phyloP scores from a whole-genome alignment of 2,329 filamentous ascomycete genomes.

The Claviceps digitariae region DNA sequence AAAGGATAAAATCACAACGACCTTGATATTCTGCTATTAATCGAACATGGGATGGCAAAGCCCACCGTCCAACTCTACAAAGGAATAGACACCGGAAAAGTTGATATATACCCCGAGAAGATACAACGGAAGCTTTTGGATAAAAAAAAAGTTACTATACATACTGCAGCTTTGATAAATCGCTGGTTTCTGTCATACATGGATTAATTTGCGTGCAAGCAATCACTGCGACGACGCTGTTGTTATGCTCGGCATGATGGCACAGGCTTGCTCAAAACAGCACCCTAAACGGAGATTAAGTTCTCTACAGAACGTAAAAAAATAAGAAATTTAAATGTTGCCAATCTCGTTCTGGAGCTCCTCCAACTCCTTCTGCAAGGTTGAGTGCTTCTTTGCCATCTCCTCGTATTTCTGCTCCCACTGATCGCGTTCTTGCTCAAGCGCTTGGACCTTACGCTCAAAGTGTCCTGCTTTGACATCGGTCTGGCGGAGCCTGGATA shows the following conservation, averaged over 20 bases:
- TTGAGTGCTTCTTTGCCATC: slow-evolving; percentile 78
- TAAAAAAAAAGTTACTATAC: slow-evolving; percentile 13
- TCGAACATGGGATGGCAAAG: neutral
- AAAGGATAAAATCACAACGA: slow-evolving; percentile 43
- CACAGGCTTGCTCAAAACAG: neutral
- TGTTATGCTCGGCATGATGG: neutral
- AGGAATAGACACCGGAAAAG: neutral
- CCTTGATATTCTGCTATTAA: neutral
- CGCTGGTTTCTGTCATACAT: slow-evolving; percentile 15
- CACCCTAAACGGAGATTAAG: slow-evolving; percentile 8
- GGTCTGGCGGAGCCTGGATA: slow-evolving; percentile 80
- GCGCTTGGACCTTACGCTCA: slow-evolving; percentile 96
- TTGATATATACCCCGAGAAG: slow-evolving; percentile 19
- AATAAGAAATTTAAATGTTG: slow-evolving; percentile 56
- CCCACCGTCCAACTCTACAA: neutral
- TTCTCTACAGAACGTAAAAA: slow-evolving; percentile 6
- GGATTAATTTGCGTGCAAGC: slow-evolving; percentile 13
- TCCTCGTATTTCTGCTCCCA: slow-evolving; percentile 99
- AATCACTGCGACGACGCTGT: slow-evolving; percentile 1
- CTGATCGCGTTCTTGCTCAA: slow-evolving; percentile 80
- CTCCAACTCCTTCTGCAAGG: slow-evolving; percentile 79
- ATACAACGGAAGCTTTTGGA: slow-evolving; percentile 16
- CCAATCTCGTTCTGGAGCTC: slow-evolving; percentile 84
- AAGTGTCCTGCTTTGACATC: slow-evolving; percentile 99
- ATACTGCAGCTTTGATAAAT: slow-evolving; percentile 17